phyloP scores from a whole-genome alignment of 2,329 filamentous ascomycete genomes.

The Coniosporium tulheliwenetii region DNA sequence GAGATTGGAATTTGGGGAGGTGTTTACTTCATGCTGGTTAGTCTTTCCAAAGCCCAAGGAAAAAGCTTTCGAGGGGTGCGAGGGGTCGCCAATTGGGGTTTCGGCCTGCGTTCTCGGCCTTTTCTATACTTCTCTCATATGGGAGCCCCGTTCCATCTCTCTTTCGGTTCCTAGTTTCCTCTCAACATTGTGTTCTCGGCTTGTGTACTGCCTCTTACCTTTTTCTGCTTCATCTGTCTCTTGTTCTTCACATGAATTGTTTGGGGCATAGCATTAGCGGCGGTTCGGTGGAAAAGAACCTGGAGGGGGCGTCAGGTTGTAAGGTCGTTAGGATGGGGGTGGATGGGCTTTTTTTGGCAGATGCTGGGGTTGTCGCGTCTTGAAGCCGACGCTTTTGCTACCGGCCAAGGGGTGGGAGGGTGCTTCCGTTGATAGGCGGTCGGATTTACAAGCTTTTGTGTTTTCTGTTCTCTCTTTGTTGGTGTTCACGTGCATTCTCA shows the following conservation, averaged over 20 bases:
- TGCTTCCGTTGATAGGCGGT: background rate
- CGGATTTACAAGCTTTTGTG: too few species aligned
- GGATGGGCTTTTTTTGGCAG: background rate
- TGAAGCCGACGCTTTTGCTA: background rate
- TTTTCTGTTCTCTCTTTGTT: too few species aligned
- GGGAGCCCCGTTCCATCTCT: background rate
- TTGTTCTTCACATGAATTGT: background rate
- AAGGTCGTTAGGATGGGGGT: too few species aligned
- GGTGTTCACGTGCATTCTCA: too few species aligned
- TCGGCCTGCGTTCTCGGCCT: background rate
- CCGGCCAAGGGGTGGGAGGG: background rate
- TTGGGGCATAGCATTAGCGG: background rate
- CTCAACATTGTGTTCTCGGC: too few species aligned
- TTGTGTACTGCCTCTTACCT: background rate
- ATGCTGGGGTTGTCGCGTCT: background rate
- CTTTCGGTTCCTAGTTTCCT: background rate
- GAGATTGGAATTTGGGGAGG: slow-evolving; percentile 1
- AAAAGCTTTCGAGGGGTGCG: background rate
- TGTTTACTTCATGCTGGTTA: background rate
- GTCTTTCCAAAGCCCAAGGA: background rate
- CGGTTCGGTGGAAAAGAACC: slow-evolving; percentile 3
- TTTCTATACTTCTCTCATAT: background rate
- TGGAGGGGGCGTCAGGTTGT: slow-evolving; percentile 1
- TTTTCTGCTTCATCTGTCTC: background rate
- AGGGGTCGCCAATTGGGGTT: background rate